Evolutionary conservation across 2,329 filamentous ascomycete species (phyloP).

Genomic region (Cladosporium colombiae): DNA sequence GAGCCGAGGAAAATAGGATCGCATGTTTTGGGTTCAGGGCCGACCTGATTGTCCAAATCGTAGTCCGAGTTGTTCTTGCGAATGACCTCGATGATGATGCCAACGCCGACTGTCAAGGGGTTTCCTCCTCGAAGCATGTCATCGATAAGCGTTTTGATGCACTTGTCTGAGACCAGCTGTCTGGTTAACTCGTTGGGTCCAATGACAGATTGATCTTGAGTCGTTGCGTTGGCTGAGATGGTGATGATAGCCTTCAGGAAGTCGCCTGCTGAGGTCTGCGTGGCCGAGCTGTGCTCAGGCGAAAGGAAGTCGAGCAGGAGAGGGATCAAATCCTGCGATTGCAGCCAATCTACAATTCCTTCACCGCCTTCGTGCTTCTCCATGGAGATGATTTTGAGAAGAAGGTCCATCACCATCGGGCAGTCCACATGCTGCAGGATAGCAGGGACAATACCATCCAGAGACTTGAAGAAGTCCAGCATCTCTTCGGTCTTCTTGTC

Average conservation of each 20-base stretch:
- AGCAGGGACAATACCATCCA: constrained; percentile 78
- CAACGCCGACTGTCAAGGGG: constrained; percentile 90
- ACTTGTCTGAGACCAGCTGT: constrained; percentile 84
- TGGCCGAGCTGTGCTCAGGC: constrained; percentile 80
- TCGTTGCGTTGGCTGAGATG: constrained; percentile 95
- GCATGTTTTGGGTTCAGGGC: constrained; percentile 76
- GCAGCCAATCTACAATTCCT: constrained; percentile 95
- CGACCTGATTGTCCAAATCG: constrained; percentile 84
- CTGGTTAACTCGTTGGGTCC: constrained; percentile 95
- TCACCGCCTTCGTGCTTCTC: constrained; percentile 89
- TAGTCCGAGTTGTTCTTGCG: constrained; percentile 99
- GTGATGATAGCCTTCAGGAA: constrained; percentile 99
- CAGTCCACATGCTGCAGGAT: constrained; percentile 94
- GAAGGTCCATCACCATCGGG: constrained; percentile 95
- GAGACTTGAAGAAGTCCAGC: constrained; percentile 81
- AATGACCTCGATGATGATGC: constrained; percentile 97
- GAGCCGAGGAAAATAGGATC: constrained; percentile 96
- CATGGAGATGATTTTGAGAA: constrained; percentile 94
- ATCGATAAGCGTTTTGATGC: constrained; percentile 78
- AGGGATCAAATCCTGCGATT: constrained; percentile 83
- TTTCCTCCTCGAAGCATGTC: constrained; percentile 95
- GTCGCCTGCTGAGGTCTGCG: constrained; percentile 94
- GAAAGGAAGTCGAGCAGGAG: constrained; percentile 83
- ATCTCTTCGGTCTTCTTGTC: constrained; percentile 99
- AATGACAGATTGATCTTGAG: constrained; percentile 98